phyloP scores from a whole-genome alignment of 352 stramenopile genomes.

The Pilasporangium apinafurcum region DNA sequence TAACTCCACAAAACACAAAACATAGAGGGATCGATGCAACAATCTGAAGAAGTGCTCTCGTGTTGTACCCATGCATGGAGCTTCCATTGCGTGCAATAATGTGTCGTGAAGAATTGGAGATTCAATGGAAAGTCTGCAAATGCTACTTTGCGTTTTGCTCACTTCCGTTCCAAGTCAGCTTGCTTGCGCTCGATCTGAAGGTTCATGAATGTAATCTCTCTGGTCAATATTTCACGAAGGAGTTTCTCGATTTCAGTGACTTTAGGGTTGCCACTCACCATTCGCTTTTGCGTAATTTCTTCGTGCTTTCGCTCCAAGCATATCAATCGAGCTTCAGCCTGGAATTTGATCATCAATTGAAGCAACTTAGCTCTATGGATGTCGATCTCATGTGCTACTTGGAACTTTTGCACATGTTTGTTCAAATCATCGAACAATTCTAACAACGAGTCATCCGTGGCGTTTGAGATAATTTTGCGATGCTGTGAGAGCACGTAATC shows the following conservation, averaged over 20 bases:
- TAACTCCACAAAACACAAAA: background rate
- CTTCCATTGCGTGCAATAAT: too few relatives aligned
- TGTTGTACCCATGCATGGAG: background rate
- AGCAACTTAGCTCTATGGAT: background rate
- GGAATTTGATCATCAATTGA: constrained; percentile 9
- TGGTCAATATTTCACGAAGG: constrained; percentile 7
- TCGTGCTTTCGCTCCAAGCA: constrained; percentile 9
- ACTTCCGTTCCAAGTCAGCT: constrained; percentile 15
- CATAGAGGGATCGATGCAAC: constrained; percentile 9
- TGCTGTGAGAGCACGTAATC: too few relatives aligned
- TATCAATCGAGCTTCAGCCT: constrained; percentile 17
- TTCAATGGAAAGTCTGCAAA: constrained; percentile 13
- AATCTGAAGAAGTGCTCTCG: constrained; percentile 1
- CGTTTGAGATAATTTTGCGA: too few relatives aligned
- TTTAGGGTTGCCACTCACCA: constrained; percentile 9
- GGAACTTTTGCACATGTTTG: too few relatives aligned
- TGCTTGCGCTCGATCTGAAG: constrained; percentile 23
- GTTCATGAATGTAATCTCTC: constrained; percentile 7
- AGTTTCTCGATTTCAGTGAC: constrained; percentile 15
- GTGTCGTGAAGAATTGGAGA: too few relatives aligned
- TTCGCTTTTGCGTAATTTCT: constrained; percentile 1
- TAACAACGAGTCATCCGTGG: too few relatives aligned
- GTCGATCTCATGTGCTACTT: constrained; percentile 1
- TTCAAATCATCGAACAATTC: too few relatives aligned
- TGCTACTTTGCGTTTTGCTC: constrained; percentile 21